Conservation (phyloP, 116 monocot species). For the Phalaenopsis hybrid region DNA sequence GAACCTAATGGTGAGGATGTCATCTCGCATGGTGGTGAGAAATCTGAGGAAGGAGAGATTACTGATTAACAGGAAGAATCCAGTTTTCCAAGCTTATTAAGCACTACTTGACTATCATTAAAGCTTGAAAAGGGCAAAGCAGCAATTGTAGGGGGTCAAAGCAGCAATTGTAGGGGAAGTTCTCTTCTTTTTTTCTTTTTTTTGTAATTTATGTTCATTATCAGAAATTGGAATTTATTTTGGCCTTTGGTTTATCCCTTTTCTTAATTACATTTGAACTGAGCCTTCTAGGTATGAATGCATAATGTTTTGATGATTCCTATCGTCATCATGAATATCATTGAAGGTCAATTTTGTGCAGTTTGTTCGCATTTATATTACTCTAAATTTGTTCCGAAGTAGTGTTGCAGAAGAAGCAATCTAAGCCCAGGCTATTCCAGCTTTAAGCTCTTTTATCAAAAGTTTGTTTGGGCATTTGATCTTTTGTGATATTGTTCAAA, state of each 20-base stretch:
- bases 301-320: background rate
- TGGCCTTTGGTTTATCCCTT: background rate
- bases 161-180: background rate
- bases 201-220: background rate
- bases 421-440: too few species aligned
- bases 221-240: background rate
- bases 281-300: background rate
- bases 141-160: background rate
- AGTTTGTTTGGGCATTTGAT: too few species aligned
- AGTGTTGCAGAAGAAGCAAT: too few species aligned
- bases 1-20: background rate
- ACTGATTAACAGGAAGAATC: constrained; percentile 6
- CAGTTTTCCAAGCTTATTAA: too few species aligned
- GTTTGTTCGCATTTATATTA: too few species aligned
- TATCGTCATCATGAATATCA: background rate
- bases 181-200: background rate
- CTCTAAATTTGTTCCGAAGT: too few species aligned
- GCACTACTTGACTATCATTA: too few species aligned
- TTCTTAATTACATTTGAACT: background rate
- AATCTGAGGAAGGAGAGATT: constrained; percentile 16
- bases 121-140: background rate
- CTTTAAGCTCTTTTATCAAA: too few species aligned
- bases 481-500: too few species aligned
- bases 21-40: background rate
- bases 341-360: background rate